Evolutionary conservation across 441 rosid genomes (phyloP), one percentile per base, ranked within the genome.

Genomic region (Adansonia madagascariensis): DNA sequence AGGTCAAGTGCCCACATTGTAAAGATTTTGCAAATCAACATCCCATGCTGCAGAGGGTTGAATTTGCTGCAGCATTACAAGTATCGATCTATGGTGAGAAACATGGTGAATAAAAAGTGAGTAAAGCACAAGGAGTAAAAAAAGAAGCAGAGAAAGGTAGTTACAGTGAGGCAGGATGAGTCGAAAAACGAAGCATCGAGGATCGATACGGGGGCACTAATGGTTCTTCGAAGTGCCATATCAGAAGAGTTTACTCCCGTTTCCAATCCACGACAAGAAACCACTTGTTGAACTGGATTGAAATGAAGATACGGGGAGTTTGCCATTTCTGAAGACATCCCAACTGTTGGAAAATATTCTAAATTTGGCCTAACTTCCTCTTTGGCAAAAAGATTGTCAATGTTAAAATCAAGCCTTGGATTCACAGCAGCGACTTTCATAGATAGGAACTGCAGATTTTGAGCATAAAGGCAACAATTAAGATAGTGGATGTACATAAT

Each of bases 401-500:
- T 46, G 85, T 87, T 86, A 82, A 87, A 86, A 39, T 86, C 90
- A 12, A 87, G 88, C 49, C 88, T 84, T 12, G 94, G 92, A 78
- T 88, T 88, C 47, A 89, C 87, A 76, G 89, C 82, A 74, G 94
- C 89, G 47, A 90, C 80, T 76, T 92, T 92, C 97, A 92, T 88
- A 0, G 94, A 90, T 73, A 92, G 82, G 84, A 92, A 88, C 97
- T 92, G 91, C 80, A 70, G 44, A 70, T 63, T n/a, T 46, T 22
- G 50, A 75, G 8, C 44, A 66, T 18, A 39, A 15, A 57, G 8
- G 24, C 5, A 3, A 14, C 0, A 6, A 44, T 20, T 6, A 46
- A 63, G n/a, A 56, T 44, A 49, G 18, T 8, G 7, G 22, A 41
- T 55, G 1, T 9, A n/a, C 22, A 15, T 41, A 61, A 68, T 17